Evolutionary conservation across 768 basidiomycete species (phyloP).

Genomic region (Tremella yokohamensis): DNA sequence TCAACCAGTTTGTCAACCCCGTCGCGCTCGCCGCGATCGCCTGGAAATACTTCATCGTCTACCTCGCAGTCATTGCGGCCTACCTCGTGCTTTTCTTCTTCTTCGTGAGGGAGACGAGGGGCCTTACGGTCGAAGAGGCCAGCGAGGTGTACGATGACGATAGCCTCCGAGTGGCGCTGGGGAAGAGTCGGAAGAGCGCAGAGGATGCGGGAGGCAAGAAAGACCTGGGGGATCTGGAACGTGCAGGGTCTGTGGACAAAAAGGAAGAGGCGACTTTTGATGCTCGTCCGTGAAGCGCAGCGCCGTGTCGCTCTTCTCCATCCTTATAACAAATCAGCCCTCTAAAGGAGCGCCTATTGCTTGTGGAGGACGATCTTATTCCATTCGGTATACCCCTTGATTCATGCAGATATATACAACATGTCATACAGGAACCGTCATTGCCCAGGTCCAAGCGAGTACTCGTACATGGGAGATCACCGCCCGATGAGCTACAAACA

Average conservation of each 20-base stretch:
- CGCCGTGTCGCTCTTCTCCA: too few relatives aligned
- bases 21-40: slow-evolving; percentile 35
- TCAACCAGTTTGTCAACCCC: slow-evolving; percentile 44
- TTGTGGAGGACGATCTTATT: too few relatives aligned
- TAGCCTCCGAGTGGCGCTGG: not conserved
- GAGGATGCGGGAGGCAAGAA: not conserved
- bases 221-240: not conserved
- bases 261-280: too few relatives aligned
- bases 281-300: too few relatives aligned
- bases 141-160: slow-evolving; percentile 8
- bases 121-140: slow-evolving; percentile 21
- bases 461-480: not conserved
- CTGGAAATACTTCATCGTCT: slow-evolving; percentile 39
- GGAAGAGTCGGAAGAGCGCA: not conserved
- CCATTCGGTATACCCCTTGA: too few relatives aligned
- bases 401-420: too few relatives aligned
- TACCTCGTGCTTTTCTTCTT: slow-evolving; percentile 17
- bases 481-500: too few relatives aligned
- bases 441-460: too few relatives aligned
- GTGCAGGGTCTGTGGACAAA: not conserved
- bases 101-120: slow-evolving; percentile 26
- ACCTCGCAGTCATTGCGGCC: slow-evolving; percentile 12
- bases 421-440: too few relatives aligned
- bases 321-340: too few relatives aligned
- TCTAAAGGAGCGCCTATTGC: too few relatives aligned